Evolutionary conservation across 495 filamentous ascomycete species (phyloP).

Genomic region (Margaritispora aquatica): DNA sequence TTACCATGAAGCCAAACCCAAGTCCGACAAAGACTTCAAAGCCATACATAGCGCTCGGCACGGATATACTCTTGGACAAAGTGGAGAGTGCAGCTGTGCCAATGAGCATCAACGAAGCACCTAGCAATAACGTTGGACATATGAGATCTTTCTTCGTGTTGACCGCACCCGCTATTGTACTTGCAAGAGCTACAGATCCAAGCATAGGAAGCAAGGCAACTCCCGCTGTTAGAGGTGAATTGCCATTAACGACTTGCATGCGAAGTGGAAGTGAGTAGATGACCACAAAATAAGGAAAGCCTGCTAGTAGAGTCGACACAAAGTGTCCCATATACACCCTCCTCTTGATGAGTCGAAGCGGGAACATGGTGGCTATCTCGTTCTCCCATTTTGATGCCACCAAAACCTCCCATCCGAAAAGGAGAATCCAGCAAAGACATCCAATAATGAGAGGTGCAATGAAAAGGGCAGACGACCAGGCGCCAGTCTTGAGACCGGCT

Average conservation of each 20-base stretch:
- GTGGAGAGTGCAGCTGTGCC: conserved; percentile 44
- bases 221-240: conserved; percentile 45
- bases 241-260: conserved; percentile 51
- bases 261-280: conserved; percentile 55
- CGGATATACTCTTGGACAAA: conserved; percentile 17
- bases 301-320: conserved; percentile 41
- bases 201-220: conserved; percentile 54
- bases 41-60: conserved; percentile 24
- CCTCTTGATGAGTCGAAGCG: conserved; percentile 32
- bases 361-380: conserved; percentile 37
- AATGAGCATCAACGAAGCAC: conserved; percentile 42
- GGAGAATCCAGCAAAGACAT: conserved; percentile 37
- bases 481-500: conserved; percentile 38
- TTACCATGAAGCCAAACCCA: conserved; percentile 26
- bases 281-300: conserved; percentile 50
- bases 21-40: conserved; percentile 29
- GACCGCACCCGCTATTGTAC: conserved; percentile 39
- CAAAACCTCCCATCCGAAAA: conserved; percentile 40
- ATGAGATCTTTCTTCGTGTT: conserved; percentile 41
- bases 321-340: conserved; percentile 37
- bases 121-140: conserved; percentile 42
- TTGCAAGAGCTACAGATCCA: conserved; percentile 44
- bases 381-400: conserved; percentile 35
- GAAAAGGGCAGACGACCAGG: conserved; percentile 41
- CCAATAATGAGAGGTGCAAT: conserved; percentile 36